Percentiles rank a stretch among this genome's conserved stretches.
Conservation (phyloP, 305 asterid species). For the Solanum chacoense region DNA sequence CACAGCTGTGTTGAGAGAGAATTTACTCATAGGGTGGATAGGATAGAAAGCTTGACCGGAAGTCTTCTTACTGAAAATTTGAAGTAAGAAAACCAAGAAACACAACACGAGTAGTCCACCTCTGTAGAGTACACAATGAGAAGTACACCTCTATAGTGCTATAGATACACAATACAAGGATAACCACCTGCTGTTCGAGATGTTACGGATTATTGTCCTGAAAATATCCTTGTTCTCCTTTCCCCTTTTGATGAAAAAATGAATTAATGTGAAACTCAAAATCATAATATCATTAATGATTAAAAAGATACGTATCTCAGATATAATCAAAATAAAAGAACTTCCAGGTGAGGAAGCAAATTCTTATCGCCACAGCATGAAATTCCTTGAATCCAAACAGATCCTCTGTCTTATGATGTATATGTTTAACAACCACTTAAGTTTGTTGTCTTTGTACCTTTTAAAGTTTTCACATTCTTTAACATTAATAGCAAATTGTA, state of each 20-base stretch:
- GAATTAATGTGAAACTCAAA: background rate
- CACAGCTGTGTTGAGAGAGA: background rate
- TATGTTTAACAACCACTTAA: background rate
- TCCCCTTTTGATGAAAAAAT: background rate
- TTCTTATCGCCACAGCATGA: background rate
- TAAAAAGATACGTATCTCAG: background rate
- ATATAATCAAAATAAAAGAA: background rate
- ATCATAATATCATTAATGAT: background rate
- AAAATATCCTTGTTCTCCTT: background rate
- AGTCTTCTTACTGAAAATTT: background rate
- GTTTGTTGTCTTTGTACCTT: background rate
- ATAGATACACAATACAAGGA: background rate
- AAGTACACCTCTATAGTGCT: background rate
- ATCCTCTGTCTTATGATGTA: background rate
- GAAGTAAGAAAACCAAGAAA: background rate
- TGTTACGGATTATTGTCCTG: background rate
- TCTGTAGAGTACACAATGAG: background rate
- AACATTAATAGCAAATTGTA: background rate
- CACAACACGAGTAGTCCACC: background rate
- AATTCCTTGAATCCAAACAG: background rate
- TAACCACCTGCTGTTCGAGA: background rate
- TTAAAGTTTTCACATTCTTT: background rate
- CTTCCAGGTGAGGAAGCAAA: background rate
- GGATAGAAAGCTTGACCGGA: background rate
- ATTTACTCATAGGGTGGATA: background rate